phyloP scores from a whole-genome alignment of 495 filamentous ascomycete genomes.

The Neurospora pannonica region DNA sequence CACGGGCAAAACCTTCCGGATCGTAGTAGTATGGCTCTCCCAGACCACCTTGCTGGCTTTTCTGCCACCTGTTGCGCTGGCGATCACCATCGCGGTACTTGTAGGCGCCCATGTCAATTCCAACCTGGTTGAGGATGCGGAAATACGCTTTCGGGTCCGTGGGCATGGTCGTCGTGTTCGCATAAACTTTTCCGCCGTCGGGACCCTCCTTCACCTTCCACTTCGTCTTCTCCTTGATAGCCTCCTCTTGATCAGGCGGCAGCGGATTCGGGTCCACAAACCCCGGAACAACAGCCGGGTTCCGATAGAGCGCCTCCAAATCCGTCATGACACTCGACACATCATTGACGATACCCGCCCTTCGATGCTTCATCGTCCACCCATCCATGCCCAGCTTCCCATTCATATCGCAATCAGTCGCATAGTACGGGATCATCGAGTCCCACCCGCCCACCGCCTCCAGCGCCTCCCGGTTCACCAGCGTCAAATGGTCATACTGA shows the following conservation, averaged over 20 bases:
- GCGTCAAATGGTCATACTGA: constrained; percentile 46
- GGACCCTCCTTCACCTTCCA: constrained; percentile 3
- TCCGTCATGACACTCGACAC: constrained; percentile 35
- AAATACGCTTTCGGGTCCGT: constrained; percentile 23
- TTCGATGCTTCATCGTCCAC: constrained; percentile 34
- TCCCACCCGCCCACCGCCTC: constrained; percentile 52
- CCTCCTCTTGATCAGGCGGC: constrained; percentile 11
- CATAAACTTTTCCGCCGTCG: not conserved
- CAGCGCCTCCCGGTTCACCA: constrained; percentile 44
- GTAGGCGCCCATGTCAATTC: constrained; percentile 29
- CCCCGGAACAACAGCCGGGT: constrained; percentile 14
- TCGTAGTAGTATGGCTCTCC: constrained; percentile 55
- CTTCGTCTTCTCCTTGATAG: constrained; percentile 5
- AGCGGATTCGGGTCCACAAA: constrained; percentile 34
- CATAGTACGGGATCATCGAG: constrained; percentile 51
- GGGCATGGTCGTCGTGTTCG: constrained; percentile 3
- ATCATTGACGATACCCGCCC: constrained; percentile 44
- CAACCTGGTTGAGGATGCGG: constrained; percentile 15
- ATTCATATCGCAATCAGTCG: constrained; percentile 52
- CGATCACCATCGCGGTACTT: constrained; percentile 28
- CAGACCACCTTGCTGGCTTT: constrained; percentile 44
- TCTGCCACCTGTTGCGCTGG: constrained; percentile 52
- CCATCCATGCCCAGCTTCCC: constrained; percentile 40
- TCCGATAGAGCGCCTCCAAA: constrained; percentile 37
- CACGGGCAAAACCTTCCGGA: constrained; percentile 41